phyloP scores from a whole-genome alignment of 2,329 filamentous ascomycete species.

The Pseudopyricularia javanii region DNA sequence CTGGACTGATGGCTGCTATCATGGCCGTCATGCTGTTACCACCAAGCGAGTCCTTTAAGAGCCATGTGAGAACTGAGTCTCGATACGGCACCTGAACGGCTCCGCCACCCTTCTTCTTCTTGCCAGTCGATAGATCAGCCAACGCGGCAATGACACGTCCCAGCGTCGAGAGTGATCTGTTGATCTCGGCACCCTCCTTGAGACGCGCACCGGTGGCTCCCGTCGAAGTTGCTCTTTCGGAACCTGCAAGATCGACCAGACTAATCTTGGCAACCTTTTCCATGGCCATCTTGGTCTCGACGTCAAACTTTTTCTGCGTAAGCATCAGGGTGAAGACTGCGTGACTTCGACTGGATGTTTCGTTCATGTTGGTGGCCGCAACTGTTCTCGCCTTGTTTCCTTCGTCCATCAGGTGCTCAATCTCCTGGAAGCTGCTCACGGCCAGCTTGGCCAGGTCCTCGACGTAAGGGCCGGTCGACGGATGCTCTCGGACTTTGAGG shows the following conservation, averaged over 20 bases:
- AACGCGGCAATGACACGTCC: slow-evolving; percentile 92
- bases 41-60: slow-evolving; percentile 88
- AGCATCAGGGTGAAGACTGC: slow-evolving; percentile 97
- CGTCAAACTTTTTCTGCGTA: slow-evolving; percentile 95
- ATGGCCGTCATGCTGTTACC: slow-evolving; percentile 98
- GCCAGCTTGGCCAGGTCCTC: slow-evolving; percentile 86
- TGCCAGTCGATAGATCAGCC: slow-evolving; percentile 41
- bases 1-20: slow-evolving; percentile 93
- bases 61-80: slow-evolving; percentile 73
- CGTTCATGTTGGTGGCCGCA: slow-evolving; percentile 98
- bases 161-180: slow-evolving; percentile 93
- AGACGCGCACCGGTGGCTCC: slow-evolving; percentile 87
- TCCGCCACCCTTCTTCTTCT: slow-evolving; percentile 35
- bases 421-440: slow-evolving; percentile 75
- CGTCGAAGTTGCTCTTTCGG: slow-evolving; percentile 87
- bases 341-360: slow-evolving; percentile 91
- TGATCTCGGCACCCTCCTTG: slow-evolving; percentile 94
- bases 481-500: slow-evolving; percentile 93
- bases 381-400: slow-evolving; percentile 81
- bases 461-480: slow-evolving; percentile 93
- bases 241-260: slow-evolving; percentile 87
- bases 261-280: slow-evolving; percentile 89
- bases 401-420: slow-evolving; percentile 79
- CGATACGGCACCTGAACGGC: slow-evolving; percentile 64
- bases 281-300: slow-evolving; percentile 94